These are phyloP conservation scores for Rhizopogon vesiculosus DNA, from an alignment of 768 basidiomycete genomes.

Conservation along the genomic window DNA sequence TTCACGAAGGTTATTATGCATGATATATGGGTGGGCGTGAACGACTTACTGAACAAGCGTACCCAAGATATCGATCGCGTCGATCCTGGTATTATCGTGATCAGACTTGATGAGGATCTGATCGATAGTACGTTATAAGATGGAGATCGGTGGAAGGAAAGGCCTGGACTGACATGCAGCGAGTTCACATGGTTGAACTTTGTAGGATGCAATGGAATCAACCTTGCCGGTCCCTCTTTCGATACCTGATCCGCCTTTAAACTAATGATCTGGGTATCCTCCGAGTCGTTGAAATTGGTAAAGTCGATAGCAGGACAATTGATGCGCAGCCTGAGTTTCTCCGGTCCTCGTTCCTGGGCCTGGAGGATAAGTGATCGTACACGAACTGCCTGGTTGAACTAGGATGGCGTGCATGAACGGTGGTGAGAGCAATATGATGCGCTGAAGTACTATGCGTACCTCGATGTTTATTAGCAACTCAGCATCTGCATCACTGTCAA, in stretches of 20 bases:
- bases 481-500: slow-evolving; percentile 70
- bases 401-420: neutral
- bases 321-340: slow-evolving; percentile 54
- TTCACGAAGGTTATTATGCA: slow-evolving; percentile 10
- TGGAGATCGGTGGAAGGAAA: neutral
- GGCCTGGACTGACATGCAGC: slow-evolving; percentile 43
- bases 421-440: neutral
- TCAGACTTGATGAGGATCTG: slow-evolving; percentile 71
- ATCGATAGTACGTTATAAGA: neutral
- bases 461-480: slow-evolving; percentile 64
- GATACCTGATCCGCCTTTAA: slow-evolving; percentile 44
- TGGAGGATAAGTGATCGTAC: slow-evolving; percentile 55
- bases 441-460: slow-evolving; percentile 34
- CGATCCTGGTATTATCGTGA: slow-evolving; percentile 66
- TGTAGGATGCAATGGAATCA: slow-evolving; percentile 55
- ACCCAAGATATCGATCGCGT: slow-evolving; percentile 63
- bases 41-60: slow-evolving; percentile 48
- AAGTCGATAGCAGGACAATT: slow-evolving; percentile 62
- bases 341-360: slow-evolving; percentile 47
- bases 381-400: slow-evolving; percentile 71
- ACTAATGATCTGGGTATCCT: slow-evolving; percentile 54
- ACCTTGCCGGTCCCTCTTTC: slow-evolving; percentile 34
- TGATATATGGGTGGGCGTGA: neutral
- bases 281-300: slow-evolving; percentile 54
- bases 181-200: slow-evolving; percentile 66